phyloP scores from a whole-genome alignment of 108 stramenopile genomes.

The Skeletonema tropicum region DNA sequence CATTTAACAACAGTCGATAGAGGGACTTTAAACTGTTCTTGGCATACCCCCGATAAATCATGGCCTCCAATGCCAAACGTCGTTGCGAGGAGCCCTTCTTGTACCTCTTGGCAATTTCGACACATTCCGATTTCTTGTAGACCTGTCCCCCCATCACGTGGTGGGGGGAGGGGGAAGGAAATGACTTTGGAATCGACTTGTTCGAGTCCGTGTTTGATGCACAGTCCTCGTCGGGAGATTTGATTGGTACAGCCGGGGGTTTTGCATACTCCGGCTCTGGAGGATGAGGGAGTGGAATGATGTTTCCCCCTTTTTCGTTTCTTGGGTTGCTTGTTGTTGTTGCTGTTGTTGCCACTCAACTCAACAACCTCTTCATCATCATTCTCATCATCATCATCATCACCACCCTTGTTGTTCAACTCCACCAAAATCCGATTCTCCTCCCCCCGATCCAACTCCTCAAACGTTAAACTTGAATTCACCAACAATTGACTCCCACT shows the following conservation, averaged over 20 bases:
- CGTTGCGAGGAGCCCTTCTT: constrained; percentile 4
- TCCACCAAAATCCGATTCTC: not conserved
- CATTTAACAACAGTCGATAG: constrained; percentile 2
- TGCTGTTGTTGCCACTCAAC: not conserved
- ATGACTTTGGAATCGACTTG: not conserved
- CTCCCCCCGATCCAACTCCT: not conserved
- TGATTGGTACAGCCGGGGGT: not conserved
- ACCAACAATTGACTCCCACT: not conserved
- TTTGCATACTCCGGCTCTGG: not conserved
- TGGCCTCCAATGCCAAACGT: not conserved
- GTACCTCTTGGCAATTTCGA: constrained; percentile 6
- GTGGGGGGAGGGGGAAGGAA: not conserved
- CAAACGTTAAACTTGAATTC: not conserved
- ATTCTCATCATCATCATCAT: not conserved
- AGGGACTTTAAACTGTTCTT: constrained; percentile 1
- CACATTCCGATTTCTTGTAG: constrained; percentile 8
- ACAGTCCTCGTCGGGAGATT: not conserved
- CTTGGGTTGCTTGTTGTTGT: not conserved
- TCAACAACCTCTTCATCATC: not conserved
- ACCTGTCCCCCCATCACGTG: constrained; percentile 3
- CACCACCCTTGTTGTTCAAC: not conserved
- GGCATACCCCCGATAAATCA: constrained; percentile 9
- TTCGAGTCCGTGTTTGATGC: not conserved
- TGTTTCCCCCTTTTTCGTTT: not conserved
- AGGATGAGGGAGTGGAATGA: not conserved